Conservation (phyloP, 2,329 filamentous ascomycete genomes). For the Fusarium pseudonygamai region DNA sequence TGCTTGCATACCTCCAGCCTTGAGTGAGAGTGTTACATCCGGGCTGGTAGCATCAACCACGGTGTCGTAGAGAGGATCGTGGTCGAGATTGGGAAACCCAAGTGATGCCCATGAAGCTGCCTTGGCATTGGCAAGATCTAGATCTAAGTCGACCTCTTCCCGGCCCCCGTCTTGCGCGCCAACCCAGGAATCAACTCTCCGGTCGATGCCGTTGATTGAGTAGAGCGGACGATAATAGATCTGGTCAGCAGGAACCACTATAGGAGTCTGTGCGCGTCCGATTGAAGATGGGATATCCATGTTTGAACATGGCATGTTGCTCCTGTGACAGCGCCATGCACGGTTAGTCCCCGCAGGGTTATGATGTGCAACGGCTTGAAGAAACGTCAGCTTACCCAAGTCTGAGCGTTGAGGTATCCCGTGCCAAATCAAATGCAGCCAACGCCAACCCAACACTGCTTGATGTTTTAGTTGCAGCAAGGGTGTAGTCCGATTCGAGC, state of each 20-base stretch:
- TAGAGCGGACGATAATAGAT: background rate
- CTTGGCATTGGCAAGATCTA: background rate
- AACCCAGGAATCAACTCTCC: background rate
- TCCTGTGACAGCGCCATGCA: background rate
- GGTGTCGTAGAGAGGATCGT: background rate
- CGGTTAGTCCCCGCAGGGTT: background rate
- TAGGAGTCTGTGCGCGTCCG: background rate
- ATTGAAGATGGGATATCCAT: background rate
- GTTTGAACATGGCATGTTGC: background rate
- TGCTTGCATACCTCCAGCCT: background rate
- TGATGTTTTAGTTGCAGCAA: background rate
- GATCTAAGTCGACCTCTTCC: background rate
- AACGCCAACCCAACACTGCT: background rate
- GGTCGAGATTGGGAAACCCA: background rate
- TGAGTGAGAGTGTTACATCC: background rate
- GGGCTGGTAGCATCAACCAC: no score
- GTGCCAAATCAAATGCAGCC: background rate
- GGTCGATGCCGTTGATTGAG: background rate
- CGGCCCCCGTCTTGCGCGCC: accelerated
- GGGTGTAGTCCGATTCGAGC: background rate
- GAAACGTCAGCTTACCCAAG: background rate
- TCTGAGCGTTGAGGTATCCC: background rate
- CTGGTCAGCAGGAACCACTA: background rate
- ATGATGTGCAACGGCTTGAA: accelerated
- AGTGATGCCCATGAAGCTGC: background rate